Conservation (phyloP, 495 filamentous ascomycete genomes). For the Niebla homalea region DNA sequence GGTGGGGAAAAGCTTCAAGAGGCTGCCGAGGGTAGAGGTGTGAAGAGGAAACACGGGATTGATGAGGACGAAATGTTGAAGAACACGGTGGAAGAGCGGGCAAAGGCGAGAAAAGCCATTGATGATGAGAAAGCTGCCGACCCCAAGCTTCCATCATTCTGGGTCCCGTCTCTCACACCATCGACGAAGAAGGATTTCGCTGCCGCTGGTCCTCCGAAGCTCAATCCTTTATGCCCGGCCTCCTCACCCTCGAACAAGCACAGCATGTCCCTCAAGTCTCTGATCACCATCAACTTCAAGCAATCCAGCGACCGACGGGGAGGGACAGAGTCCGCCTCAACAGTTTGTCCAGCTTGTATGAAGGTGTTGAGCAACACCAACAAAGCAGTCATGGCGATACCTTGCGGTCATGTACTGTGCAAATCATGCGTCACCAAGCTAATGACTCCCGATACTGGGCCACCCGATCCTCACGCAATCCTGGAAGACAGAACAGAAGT, state of each 20-base stretch:
- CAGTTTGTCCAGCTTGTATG: constrained; percentile 79
- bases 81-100: constrained; percentile 55
- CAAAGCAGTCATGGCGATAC: constrained; percentile 78
- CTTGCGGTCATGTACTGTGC: constrained; percentile 90
- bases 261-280: constrained; percentile 64
- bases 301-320: constrained; percentile 38
- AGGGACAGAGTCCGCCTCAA: constrained; percentile 34
- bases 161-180: constrained; percentile 80
- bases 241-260: constrained; percentile 59
- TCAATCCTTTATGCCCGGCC: constrained; percentile 67
- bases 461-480: constrained; percentile 47
- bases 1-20: constrained; percentile 42
- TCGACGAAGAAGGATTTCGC: constrained; percentile 36
- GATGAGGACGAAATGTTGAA: constrained; percentile 67
- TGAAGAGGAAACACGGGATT: constrained; percentile 70
- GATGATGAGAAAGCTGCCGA: constrained; percentile 67
- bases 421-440: constrained; percentile 80
- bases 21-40: constrained; percentile 31
- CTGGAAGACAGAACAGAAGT: constrained; percentile 37
- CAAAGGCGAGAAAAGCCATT: constrained; percentile 52
- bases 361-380: constrained; percentile 72
- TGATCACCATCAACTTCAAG: constrained; percentile 69
- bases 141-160: constrained; percentile 78
- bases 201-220: constrained; percentile 49
- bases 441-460: constrained; percentile 48